Conservation (phyloP, 2,329 filamentous ascomycete genomes). For the Cordyceps tenuipes region DNA sequence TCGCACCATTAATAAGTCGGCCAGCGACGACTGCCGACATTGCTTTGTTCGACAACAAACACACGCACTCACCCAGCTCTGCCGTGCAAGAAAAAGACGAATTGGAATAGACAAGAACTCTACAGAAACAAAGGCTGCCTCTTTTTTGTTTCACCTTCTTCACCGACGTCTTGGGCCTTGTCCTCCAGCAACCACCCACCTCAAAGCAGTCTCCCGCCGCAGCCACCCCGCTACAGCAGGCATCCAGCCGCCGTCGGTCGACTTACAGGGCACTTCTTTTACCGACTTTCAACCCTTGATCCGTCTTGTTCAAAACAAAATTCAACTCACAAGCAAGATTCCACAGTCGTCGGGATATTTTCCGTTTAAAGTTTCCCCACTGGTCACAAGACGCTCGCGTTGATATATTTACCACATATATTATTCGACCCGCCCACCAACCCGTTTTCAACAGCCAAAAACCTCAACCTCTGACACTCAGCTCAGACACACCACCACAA, state of each 20-base stretch:
- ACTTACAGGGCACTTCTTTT: neutral
- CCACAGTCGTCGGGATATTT: neutral
- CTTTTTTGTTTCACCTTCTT: neutral
- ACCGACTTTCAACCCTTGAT: neutral
- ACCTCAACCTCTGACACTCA: neutral
- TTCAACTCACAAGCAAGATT: neutral
- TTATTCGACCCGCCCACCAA: neutral
- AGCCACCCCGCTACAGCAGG: neutral
- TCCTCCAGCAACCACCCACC: no score
- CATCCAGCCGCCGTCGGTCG: neutral
- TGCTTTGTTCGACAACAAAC: neutral
- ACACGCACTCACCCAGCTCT: neutral
- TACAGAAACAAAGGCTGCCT: neutral
- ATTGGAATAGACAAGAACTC: neutral
- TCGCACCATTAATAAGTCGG: neutral
- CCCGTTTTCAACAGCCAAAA: slow-evolving; percentile 9
- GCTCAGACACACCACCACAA: neutral
- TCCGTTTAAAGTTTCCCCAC: neutral
- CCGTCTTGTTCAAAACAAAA: neutral
- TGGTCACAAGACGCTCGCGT: slow-evolving; percentile 2
- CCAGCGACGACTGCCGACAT: neutral
- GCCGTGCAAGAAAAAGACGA: neutral
- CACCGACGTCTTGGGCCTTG: neutral
- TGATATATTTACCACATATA: neutral
- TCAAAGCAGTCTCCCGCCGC: neutral